Evolutionary conservation across 306 rosid genomes (phyloP), one percentile per base, ranked within the genome.

Genomic region (Adenanthera pavonina): DNA sequence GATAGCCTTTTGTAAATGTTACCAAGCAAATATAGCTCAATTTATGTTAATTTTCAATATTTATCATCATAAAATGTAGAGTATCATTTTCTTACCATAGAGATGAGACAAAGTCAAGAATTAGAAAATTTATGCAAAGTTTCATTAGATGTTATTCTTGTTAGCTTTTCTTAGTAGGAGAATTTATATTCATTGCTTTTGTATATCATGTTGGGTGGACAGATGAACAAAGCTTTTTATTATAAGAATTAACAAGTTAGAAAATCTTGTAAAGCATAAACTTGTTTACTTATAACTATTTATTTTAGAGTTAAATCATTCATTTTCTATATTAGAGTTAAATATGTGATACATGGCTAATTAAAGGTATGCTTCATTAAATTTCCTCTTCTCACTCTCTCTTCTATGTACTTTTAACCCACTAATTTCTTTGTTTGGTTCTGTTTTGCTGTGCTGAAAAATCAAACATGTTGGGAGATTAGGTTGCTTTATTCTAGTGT

Each of bases 151-250:
- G 46, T 9, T 11, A 40, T 64, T 46, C 38, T 52, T 4, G 8
- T 33, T 8, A 35, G 17, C 69, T 51, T 30, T 36, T 49, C 65
- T 40, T 77, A 19, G 33, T 5, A 13, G 4, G 10, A 19, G 79
- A 68, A 53, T 64, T 85, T 16, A 46, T 69, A 15, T 80, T 73
- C 62, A 46, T 56, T 70, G 74, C 33, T 79, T 30, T 60, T 66
- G 54, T 74, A 74, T 83, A 81, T 82, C 65, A 46, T 82, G 34
- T 33, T 76, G 74, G 54, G 70, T 77, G 84, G 76, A 65, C 69
- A 40, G 41, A 30, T 61, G 15, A 48, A 82, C 46, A 38, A 57
- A 51, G 40, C 34, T 61, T 38, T 56, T 19, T 8, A 52, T 74
- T 66, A 70, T 54, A 46, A 81, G 72, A 34, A 17, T 35, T 17